Percentiles rank a stretch among this genome's conserved stretches.
Conservation (phyloP, 352 stramenopile genomes). For the Phytophthora crassamura region DNA sequence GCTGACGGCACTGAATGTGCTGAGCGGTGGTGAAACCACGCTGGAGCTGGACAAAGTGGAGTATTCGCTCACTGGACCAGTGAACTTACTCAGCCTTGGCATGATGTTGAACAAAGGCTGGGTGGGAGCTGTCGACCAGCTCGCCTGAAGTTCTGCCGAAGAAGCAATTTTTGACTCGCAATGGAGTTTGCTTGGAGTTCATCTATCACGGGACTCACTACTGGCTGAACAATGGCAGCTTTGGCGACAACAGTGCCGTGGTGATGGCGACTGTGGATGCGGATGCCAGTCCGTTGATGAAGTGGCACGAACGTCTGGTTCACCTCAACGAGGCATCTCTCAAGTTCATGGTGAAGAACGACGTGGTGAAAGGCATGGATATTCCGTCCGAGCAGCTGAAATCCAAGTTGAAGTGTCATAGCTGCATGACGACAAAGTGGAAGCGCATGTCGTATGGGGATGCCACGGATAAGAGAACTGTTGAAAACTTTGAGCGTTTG, state of each 20-base stretch:
- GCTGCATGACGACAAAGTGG: slow-evolving; percentile 8
- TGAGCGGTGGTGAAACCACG: background rate
- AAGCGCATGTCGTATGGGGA: slow-evolving; percentile 6
- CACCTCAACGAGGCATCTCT: slow-evolving; percentile 10
- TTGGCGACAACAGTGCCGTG: background rate
- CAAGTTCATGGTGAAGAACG: slow-evolving; percentile 15
- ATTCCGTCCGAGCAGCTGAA: slow-evolving; percentile 6
- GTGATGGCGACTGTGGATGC: slow-evolving; percentile 7
- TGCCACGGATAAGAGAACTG: slow-evolving; percentile 1
- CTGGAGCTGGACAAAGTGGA: background rate
- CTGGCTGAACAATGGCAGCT: slow-evolving; percentile 9
- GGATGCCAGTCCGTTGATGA: slow-evolving; percentile 6
- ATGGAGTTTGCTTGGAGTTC: background rate
- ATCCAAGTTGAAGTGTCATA: slow-evolving; percentile 7
- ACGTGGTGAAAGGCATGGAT: slow-evolving; percentile 5
- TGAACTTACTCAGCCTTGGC: slow-evolving; percentile 7
- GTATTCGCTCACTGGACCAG: slow-evolving; percentile 5
- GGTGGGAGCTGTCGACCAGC: background rate
- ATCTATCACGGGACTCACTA: slow-evolving; percentile 4
- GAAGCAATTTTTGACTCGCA: slow-evolving; percentile 4
- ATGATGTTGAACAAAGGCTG: slow-evolving; percentile 5
- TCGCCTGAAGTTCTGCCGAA: background rate
- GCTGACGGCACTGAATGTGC: background rate
- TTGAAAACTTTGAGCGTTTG: slow-evolving; percentile 3
- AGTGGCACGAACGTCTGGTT: slow-evolving; percentile 7